Percentiles rank a stretch among this genome's conserved stretches.
phyloP scores from a whole-genome alignment of 2,329 filamentous ascomycete genomes.

The Verticillium isaacii region DNA sequence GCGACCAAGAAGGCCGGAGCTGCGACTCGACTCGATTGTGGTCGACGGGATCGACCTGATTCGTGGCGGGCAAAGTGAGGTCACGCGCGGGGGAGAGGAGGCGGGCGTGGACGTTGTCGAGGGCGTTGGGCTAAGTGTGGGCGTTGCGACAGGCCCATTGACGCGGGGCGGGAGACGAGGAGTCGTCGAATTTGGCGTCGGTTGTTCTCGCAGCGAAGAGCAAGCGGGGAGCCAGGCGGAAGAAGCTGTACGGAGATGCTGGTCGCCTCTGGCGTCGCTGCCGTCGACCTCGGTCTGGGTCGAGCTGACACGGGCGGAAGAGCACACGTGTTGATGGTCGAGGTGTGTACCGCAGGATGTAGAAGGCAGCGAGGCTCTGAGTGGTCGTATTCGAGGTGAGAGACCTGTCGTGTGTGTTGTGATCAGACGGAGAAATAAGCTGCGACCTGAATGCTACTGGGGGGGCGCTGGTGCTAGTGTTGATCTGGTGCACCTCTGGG shows the following conservation, averaged over 20 bases:
- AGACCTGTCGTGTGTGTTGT: background rate
- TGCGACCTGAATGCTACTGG: background rate
- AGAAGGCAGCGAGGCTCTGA: background rate
- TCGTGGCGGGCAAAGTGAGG: background rate
- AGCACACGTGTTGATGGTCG: background rate
- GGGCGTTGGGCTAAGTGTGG: background rate
- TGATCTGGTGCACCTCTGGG: too few relatives aligned
- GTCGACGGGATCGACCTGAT: background rate
- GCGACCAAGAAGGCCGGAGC: conserved; percentile 2
- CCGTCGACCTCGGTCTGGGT: conserved; percentile 13
- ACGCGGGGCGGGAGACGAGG: conserved; percentile 3
- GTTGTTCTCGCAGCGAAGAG: background rate
- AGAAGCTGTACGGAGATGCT: background rate
- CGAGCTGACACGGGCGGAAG: background rate
- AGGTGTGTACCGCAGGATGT: background rate
- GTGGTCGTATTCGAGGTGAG: background rate
- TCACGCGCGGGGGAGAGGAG: background rate
- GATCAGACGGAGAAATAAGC: background rate
- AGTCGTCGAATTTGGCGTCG: background rate
- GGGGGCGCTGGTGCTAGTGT: background rate
- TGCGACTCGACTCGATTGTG: background rate
- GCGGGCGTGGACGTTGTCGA: background rate
- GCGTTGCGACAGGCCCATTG: conserved; percentile 2
- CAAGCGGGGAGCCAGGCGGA: background rate
- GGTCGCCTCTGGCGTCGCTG: background rate